Percentiles rank a stretch among this genome's conserved stretches.
phyloP scores from a whole-genome alignment of 805 yeast species.

The Pichia cabralensis region DNA sequence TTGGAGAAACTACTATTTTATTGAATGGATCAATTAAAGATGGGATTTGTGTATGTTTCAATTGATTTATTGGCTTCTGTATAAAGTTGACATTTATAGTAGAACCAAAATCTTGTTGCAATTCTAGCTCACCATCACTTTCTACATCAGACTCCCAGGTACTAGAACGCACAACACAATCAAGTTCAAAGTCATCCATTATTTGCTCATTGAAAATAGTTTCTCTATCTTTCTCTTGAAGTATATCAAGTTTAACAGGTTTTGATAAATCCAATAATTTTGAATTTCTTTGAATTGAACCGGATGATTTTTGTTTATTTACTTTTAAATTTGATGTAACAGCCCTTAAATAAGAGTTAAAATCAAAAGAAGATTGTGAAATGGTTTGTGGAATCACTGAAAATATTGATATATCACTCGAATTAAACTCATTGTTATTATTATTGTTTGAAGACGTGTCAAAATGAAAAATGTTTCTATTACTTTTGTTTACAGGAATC shows the following conservation, averaged over 20 bases:
- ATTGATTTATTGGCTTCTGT: neutral
- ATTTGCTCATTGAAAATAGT: constrained; percentile 3
- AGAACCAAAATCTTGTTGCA: constrained; percentile 20
- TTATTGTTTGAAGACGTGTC: no score
- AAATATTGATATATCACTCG: constrained; percentile 1
- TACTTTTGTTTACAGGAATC: no score
- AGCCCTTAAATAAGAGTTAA: constrained; percentile 19
- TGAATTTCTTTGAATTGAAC: neutral
- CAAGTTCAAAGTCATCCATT: constrained; percentile 9
- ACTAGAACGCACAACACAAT: constrained; percentile 13
- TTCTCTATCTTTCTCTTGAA: no score
- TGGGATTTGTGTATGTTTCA: constrained; percentile 1
- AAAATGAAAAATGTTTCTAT: no score
- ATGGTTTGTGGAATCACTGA: constrained; percentile 1
- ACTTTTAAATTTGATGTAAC: constrained; percentile 13
- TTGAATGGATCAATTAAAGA: constrained; percentile 3
- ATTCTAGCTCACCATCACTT: constrained; percentile 7
- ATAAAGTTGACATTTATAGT: neutral
- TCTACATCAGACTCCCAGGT: constrained; percentile 11
- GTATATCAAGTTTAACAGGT: constrained; percentile 4
- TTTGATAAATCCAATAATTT: constrained; percentile 4
- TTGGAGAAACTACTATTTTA: neutral
- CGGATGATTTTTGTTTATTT: no score
- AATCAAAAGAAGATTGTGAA: constrained; percentile 13
- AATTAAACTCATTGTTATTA: no score